Evolutionary conservation across 768 basidiomycete species (phyloP).

Genomic region (Tulasnella sp.): DNA sequence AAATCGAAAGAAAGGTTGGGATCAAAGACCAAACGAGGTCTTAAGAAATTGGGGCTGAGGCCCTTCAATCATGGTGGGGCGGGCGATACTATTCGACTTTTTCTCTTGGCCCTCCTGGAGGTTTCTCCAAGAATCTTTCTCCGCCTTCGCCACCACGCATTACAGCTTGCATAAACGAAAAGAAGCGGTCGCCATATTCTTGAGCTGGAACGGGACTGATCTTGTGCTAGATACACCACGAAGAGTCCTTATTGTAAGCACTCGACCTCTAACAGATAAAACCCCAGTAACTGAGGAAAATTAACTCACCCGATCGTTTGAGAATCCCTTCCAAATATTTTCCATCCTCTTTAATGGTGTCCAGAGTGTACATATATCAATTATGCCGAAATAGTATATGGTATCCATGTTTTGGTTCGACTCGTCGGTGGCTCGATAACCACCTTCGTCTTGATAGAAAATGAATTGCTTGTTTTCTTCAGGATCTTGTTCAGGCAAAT

Average conservation of each 20-base stretch:
- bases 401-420: conserved; percentile 69
- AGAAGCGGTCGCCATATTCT: conserved; percentile 90
- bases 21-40: background rate
- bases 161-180: conserved; percentile 79
- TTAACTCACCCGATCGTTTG: conserved; percentile 84
- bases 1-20: background rate
- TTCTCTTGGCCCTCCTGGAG: background rate
- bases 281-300: too few relatives aligned
- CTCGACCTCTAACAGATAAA: conserved; percentile 2
- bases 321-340: conserved; percentile 89
- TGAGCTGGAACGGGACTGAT: conserved; percentile 89
- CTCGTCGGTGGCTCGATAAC: conserved; percentile 88
- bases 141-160: conserved; percentile 81
- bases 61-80: background rate
- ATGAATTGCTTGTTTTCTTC: conserved; percentile 71
- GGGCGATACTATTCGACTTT: background rate
- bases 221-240: conserved; percentile 66
- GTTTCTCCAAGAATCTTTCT: conserved; percentile 50
- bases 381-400: conserved; percentile 94
- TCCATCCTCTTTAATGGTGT: conserved; percentile 75
- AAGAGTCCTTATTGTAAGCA: conserved; percentile 27
- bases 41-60: background rate
- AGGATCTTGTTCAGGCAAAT: conserved; percentile 66
- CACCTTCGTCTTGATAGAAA: conserved; percentile 97
- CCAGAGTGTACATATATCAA: conserved; percentile 96